Base-by-base conservation (phyloP, 31 red algal species). In the Asparagopsis taxiformis region DNA sequence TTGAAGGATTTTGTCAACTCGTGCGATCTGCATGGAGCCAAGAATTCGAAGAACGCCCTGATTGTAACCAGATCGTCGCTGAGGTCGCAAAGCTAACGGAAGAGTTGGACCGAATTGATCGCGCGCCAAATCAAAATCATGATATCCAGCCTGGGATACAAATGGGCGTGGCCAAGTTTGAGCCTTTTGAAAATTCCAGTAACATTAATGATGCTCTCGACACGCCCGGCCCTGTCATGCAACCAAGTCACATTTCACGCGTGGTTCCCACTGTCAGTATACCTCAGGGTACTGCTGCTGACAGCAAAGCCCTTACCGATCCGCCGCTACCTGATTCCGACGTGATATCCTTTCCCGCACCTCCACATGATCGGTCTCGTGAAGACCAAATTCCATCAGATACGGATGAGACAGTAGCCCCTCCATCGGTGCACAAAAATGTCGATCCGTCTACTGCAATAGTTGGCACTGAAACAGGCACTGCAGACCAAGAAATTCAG, bases 1-100 rank as follows among this genome's bases (percentile, higher is more conserved):
- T 67, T 29, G 49, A 13, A 17, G 65, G 51, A 31, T 70, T 74
- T 37, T 37, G 44, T 16, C 30, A 28, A 0, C 16, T 84, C 2
- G 68, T 74, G 4, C 21, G 74, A 17, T 1, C 1, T 9, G 23
- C 33, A 34, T 84, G 80, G 80, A 26, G 16, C 11, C 80, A 84
- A 46, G 24, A 68, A 16, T 51, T 53, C 9, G 8, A 17, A 1
- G 9, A 24, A 0, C 31, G 80, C 20, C 80, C 80, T 8, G 51
- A 31, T 3, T 35, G 41, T 5, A 48, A 44, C 13, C 49, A 68
- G 57, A 46, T 82, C 36, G 78, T 66, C 11, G 22, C 11, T 39
- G 51, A 51, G 0, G 8, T 75, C 16, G 9, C 9, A 31, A 4
- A 19, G 31, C 16, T 62, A 38, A 21, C 13, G 3, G 33, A 26